phyloP scores from a whole-genome alignment of 352 stramenopile species.

The Globisporangium paddicum region DNA sequence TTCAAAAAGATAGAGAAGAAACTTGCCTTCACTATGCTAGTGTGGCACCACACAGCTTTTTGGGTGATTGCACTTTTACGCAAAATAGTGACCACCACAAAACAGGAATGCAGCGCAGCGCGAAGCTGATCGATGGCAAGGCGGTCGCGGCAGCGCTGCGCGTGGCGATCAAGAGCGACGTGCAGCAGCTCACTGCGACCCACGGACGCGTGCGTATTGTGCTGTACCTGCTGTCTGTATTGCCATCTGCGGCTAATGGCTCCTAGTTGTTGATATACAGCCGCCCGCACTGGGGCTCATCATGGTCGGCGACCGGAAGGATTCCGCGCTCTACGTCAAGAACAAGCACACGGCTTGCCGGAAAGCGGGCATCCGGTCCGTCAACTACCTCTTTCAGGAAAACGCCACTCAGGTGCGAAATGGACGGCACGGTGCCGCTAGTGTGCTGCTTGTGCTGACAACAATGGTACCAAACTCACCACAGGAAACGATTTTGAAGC shows the following conservation, averaged over 20 bases:
- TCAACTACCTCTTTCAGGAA: conserved; percentile 83
- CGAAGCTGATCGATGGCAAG: conserved; percentile 69
- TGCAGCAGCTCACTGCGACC: conserved; percentile 39
- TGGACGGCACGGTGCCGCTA: too few relatives aligned
- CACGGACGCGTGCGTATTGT: conserved; percentile 39
- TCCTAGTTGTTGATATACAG: not conserved
- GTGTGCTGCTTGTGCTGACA: too few relatives aligned
- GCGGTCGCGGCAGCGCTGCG: conserved; percentile 61
- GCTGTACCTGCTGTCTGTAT: too few relatives aligned
- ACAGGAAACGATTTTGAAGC: conserved; percentile 51
- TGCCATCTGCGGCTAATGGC: too few relatives aligned
- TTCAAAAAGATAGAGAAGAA: too few relatives aligned
- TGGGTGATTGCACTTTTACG: not conserved
- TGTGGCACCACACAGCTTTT: too few relatives aligned
- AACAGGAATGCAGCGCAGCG: conserved; percentile 14
- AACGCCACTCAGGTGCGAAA: conserved; percentile 46
- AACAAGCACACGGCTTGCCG: conserved; percentile 97
- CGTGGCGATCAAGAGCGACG: conserved; percentile 50
- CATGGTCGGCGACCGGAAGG: conserved; percentile 95
- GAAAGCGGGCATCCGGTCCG: conserved; percentile 91
- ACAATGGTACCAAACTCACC: too few relatives aligned
- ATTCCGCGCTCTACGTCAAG: conserved; percentile 97
- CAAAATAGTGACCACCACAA: not conserved
- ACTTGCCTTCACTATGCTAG: too few relatives aligned
- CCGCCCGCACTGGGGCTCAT: conserved; percentile 96